Evolutionary conservation across 192 early-diverging fungal genomes (phyloP).

Genomic region (Chytriomyces sp.): DNA sequence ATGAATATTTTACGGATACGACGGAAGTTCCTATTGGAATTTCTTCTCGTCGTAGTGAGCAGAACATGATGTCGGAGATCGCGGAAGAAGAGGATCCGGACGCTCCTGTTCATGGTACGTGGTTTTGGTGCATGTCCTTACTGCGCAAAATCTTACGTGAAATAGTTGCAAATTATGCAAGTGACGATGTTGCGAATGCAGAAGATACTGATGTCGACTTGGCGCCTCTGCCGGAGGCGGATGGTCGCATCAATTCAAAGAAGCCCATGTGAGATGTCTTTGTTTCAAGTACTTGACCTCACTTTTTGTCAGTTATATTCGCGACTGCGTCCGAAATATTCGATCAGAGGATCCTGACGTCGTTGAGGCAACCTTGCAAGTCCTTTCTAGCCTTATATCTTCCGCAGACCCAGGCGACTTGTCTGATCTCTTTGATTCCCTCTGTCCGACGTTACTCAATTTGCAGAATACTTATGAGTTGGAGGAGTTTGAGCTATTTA

Average conservation of each 20-base stretch:
- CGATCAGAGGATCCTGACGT: slow-evolving; percentile 17
- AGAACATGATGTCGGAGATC: background rate
- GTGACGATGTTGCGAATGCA: background rate
- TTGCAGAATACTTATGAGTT: slow-evolving; percentile 21
- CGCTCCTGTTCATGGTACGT: background rate
- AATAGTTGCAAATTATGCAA: background rate
- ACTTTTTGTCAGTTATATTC: background rate
- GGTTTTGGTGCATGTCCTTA: background rate
- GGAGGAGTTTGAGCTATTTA: slow-evolving; percentile 18
- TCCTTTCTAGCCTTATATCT: slow-evolving; percentile 1
- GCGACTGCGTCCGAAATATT: slow-evolving; percentile 9
- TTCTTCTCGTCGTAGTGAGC: background rate
- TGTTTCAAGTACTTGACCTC: background rate
- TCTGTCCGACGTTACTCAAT: background rate
- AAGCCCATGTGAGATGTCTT: slow-evolving; percentile 12
- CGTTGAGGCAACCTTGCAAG: background rate
- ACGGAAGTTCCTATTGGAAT: background rate
- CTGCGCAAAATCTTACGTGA: background rate
- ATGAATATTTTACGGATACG: background rate
- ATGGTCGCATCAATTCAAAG: background rate
- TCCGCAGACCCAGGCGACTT: background rate
- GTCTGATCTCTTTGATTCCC: background rate
- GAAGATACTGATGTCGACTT: background rate
- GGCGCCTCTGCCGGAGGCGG: background rate
- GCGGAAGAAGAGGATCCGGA: background rate